A percentile compares a stretch with the other conserved stretches of the same genome.
Evolutionary conservation across 1,284 basidiomycete genomes (phyloP).

Genomic region (Ganoderma lingzhi): DNA sequence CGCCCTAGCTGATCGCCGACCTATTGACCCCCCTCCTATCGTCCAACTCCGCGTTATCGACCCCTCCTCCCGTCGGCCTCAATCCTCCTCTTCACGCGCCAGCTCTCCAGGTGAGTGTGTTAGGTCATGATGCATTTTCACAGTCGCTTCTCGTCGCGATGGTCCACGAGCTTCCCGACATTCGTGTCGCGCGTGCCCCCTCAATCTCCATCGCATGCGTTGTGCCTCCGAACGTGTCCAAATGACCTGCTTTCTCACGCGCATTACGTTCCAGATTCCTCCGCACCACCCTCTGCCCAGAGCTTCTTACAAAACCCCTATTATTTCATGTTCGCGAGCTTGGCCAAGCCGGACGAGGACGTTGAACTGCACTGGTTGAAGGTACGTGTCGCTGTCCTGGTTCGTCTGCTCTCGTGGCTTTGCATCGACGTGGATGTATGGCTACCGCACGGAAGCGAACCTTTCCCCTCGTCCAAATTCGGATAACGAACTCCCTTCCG

Average conservation of each 20-base stretch:
- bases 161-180: slow-evolving; percentile 3
- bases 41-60: slow-evolving; percentile 93
- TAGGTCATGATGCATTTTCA: slow-evolving; percentile 12
- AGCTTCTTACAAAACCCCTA: slow-evolving; percentile 88
- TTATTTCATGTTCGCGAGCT: slow-evolving; percentile 93
- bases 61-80: slow-evolving; percentile 53
- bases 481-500: background rate
- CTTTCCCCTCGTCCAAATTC: background rate
- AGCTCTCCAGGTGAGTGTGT: slow-evolving; percentile 41
- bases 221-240: background rate
- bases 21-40: slow-evolving; percentile 96
- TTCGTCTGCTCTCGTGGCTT: background rate
- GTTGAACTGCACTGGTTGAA: slow-evolving; percentile 94
- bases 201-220: slow-evolving; percentile 2
- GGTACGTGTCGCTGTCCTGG: slow-evolving; percentile 46
- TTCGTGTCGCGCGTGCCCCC: slow-evolving; percentile 26
- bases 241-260: slow-evolving; percentile 14
- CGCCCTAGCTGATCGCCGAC: slow-evolving; percentile 83
- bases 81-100: slow-evolving; percentile 36
- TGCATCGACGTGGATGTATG: background rate
- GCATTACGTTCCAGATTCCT: slow-evolving; percentile 25
- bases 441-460: background rate
- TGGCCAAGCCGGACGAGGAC: slow-evolving; percentile 89
- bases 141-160: slow-evolving; percentile 13
- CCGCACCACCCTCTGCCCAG: slow-evolving; percentile 42